These are phyloP conservation scores for Gastrolobium bilobum DNA, from an alignment of 306 rosid species.

Conservation along the genomic window DNA sequence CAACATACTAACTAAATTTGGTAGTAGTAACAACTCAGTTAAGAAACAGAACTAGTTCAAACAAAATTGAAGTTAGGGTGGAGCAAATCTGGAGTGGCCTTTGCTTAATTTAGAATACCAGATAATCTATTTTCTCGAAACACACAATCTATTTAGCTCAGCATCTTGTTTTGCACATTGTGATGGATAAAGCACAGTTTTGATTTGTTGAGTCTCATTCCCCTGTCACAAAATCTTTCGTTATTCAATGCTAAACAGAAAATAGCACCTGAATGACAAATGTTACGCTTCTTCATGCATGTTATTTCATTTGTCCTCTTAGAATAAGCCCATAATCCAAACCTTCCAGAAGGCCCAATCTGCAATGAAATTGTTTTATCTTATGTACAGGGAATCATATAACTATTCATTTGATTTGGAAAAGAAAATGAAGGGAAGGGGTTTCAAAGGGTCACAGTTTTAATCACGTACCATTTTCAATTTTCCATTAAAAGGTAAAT, in stretches of 20 bases:
- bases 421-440: too few species aligned
- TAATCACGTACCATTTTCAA: too few species aligned
- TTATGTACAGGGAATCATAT: too few species aligned
- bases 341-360: not conserved
- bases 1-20: conserved; percentile 35
- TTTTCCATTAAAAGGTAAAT: too few species aligned
- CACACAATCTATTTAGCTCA: not conserved
- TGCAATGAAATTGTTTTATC: not conserved
- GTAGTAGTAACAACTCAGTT: conserved; percentile 41
- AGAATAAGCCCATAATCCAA: not conserved
- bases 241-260: not conserved
- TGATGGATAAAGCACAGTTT: not conserved
- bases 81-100: conserved; percentile 47
- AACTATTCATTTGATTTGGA: too few species aligned
- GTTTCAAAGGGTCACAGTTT: too few species aligned
- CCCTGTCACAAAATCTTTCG: not conserved
- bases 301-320: not conserved
- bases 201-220: not conserved
- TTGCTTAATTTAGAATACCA: conserved; percentile 60
- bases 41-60: conserved; percentile 37
- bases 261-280: not conserved
- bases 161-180: not conserved
- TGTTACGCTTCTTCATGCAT: not conserved
- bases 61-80: conserved; percentile 38
- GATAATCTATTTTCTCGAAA: conserved; percentile 13